Evolutionary conservation across 306 rosid genomes (phyloP).

Genomic region (Corylus heterophylla): DNA sequence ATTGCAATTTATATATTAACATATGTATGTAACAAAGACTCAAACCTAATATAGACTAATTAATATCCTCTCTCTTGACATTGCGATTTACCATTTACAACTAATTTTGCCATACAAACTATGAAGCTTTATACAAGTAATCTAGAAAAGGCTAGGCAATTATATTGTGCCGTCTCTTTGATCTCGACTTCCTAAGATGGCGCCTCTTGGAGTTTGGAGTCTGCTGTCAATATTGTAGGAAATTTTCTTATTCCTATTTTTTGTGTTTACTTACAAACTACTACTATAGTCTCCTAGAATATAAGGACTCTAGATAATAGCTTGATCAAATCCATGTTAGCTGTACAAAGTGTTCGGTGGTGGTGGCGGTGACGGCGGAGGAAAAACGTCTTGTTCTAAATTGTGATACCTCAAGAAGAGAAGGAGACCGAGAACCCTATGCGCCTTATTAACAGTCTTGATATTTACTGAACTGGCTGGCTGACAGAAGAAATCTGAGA

Average conservation of each 20-base stretch:
- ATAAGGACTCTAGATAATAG: constrained; percentile 29
- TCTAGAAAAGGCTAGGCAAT: constrained; percentile 33
- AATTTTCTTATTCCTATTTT: constrained; percentile 38
- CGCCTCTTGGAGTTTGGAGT: constrained; percentile 36
- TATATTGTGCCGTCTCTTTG: constrained; percentile 22
- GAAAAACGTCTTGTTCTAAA: constrained; percentile 20
- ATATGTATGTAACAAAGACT: constrained; percentile 29
- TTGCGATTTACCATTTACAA: constrained; percentile 59
- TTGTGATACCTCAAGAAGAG: constrained; percentile 40
- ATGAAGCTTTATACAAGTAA: constrained; percentile 43
- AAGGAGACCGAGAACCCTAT: constrained; percentile 71
- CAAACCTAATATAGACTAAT: constrained; percentile 20
- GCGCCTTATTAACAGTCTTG: constrained; percentile 48
- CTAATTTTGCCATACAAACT: constrained; percentile 45
- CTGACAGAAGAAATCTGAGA: no score
- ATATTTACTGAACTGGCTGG: neutral
- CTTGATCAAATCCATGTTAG: constrained; percentile 51
- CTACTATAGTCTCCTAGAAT: constrained; percentile 31
- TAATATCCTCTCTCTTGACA: constrained; percentile 28
- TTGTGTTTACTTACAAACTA: constrained; percentile 59
- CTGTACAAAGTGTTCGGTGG: constrained; percentile 62
- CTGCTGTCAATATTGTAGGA: constrained; percentile 30
- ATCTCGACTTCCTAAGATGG: constrained; percentile 41
- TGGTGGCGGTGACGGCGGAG: constrained; percentile 36
- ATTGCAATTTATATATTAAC: constrained; percentile 33